These are phyloP conservation scores for Lachnellula suecica DNA, from an alignment of 2,329 filamentous ascomycete genomes.

Conservation along the genomic window DNA sequence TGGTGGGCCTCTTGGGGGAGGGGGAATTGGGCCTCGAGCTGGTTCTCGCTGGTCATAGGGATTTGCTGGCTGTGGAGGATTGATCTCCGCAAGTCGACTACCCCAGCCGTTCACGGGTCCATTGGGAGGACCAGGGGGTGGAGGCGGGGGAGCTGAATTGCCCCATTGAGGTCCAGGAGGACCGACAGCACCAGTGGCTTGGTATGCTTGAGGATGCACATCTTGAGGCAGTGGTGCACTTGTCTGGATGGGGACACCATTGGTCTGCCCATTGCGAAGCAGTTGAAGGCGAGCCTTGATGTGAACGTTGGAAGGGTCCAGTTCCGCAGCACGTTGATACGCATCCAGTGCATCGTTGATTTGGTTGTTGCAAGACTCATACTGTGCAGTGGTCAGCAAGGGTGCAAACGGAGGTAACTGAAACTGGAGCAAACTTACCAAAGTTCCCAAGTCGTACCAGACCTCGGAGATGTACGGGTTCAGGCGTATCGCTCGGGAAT, in stretches of 20 bases:
- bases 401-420: conserved; percentile 22
- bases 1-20: conserved; percentile 63
- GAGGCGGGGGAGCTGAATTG: conserved; percentile 67
- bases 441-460: conserved; percentile 95
- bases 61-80: conserved; percentile 73
- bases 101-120: conserved; percentile 51
- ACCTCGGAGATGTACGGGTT: conserved; percentile 99
- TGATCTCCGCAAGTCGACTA: conserved; percentile 75
- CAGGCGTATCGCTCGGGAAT: conserved; percentile 91
- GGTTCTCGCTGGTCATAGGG: conserved; percentile 79
- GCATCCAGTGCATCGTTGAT: conserved; percentile 94
- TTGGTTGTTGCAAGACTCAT: conserved; percentile 99
- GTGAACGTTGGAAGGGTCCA: conserved; percentile 89
- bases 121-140: conserved; percentile 44
- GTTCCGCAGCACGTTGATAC: conserved; percentile 89
- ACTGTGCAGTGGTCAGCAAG: conserved; percentile 50
- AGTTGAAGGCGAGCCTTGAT: conserved; percentile 94
- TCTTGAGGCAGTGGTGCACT: conserved; percentile 89
- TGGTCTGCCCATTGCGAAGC: conserved; percentile 76
- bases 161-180: conserved; percentile 90
- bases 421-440: conserved; percentile 61
- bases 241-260: conserved; percentile 68
- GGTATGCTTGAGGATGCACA: conserved; percentile 92
- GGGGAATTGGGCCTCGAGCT: conserved; percentile 65
- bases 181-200: conserved; percentile 76